phyloP scores from a whole-genome alignment of 176 grass and related monocot genomes.

The Raddia guianensis region DNA sequence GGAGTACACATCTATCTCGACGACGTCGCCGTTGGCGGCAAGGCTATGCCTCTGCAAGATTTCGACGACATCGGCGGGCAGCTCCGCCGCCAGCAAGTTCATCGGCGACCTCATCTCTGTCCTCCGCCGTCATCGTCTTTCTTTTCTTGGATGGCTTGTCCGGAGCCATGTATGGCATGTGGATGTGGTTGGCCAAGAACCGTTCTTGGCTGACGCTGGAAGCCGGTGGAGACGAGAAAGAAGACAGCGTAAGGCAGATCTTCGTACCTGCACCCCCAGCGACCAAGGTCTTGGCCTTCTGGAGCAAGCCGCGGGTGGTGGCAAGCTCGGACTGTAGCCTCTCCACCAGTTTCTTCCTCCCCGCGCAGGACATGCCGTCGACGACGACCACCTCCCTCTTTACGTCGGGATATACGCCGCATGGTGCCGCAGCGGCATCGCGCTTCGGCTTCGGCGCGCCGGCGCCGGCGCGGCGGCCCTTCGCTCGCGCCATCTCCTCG shows the following conservation, averaged over 20 bases:
- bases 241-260: neutral
- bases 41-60: too few relatives aligned
- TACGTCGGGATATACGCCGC: constrained; percentile 4
- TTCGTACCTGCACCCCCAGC: neutral
- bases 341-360: neutral
- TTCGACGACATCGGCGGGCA: neutral
- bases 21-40: too few relatives aligned
- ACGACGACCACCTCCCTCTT: constrained; percentile 20
- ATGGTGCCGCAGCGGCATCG: neutral
- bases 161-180: neutral
- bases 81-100: constrained; percentile 26
- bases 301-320: constrained; percentile 21
- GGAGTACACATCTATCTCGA: neutral
- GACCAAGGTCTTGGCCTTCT: constrained; percentile 12
- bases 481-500: neutral
- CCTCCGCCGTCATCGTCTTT: neutral
- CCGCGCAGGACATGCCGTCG: constrained; percentile 13
- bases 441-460: neutral
- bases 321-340: constrained; percentile 36
- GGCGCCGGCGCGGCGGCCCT: neutral
- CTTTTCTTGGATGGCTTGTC: neutral
- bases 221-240: constrained; percentile 1
- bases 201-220: neutral
- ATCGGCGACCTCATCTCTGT: constrained; percentile 9
- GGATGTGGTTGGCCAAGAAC: neutral